A percentile compares a stretch with the other conserved stretches of the same genome.
Evolutionary conservation across 164 flowering plant genomes (phyloP).

Genomic region (Dillenia suffruticosa): DNA sequence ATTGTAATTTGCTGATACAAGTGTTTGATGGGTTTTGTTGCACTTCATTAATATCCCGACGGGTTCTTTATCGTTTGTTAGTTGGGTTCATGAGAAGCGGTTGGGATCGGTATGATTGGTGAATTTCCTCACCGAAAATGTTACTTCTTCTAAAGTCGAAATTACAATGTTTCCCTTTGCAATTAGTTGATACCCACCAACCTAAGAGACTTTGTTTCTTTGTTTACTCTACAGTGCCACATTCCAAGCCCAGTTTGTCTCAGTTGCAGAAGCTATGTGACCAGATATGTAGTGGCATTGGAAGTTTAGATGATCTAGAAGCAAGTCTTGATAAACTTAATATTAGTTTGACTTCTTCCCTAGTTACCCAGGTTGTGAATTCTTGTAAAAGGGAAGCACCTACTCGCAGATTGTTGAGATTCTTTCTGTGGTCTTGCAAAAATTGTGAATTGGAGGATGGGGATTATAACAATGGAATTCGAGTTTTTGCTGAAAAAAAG

Average conservation of each 20-base stretch:
- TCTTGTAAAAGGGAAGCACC: constrained; percentile 51
- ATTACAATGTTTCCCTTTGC: constrained; percentile 7
- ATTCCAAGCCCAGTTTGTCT: constrained; percentile 1
- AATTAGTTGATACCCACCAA: constrained; percentile 4
- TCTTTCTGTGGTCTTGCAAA: constrained; percentile 64
- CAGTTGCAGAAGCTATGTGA: constrained; percentile 33
- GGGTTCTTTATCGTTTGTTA: no score
- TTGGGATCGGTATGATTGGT: not conserved
- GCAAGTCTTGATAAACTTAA: constrained; percentile 28
- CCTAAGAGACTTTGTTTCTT: not conserved
- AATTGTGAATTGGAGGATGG: constrained; percentile 32
- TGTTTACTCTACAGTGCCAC: constrained; percentile 10
- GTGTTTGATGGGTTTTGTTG: no score
- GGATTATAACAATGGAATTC: constrained; percentile 48
- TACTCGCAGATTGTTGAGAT: constrained; percentile 63
- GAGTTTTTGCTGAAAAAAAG: constrained; percentile 45
- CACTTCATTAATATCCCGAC: no score
- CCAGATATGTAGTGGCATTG: constrained; percentile 39
- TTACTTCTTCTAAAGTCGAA: constrained; percentile 12
- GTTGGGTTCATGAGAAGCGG: no score
- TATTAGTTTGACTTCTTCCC: constrained; percentile 30
- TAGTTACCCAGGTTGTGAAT: constrained; percentile 46
- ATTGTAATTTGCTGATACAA: no score
- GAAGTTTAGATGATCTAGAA: constrained; percentile 69
- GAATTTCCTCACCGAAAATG: constrained; percentile 11